Conservation (phyloP, 768 basidiomycete species). For the Neoboletus subvelutipes region DNA sequence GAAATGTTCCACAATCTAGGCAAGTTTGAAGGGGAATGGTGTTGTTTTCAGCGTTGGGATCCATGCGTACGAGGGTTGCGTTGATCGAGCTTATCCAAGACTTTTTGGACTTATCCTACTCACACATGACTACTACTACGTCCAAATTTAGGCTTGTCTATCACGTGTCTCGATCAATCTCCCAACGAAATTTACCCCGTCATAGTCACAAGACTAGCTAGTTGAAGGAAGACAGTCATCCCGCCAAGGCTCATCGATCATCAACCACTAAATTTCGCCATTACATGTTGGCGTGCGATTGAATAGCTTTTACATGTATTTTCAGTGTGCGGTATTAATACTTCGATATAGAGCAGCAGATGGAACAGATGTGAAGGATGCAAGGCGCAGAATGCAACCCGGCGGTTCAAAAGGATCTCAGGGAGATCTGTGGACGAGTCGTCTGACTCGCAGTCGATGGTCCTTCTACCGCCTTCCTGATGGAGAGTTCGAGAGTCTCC, state of each 20-base stretch:
- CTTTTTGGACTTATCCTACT: too few relatives aligned
- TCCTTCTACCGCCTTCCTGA: constrained; percentile 71
- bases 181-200: too few relatives aligned
- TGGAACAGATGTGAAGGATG: neutral
- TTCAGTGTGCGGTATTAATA: neutral
- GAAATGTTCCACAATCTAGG: too few relatives aligned
- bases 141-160: too few relatives aligned
- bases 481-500: constrained; percentile 70
- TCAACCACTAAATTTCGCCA: neutral
- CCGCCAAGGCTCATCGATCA: neutral
- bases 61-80: too few relatives aligned
- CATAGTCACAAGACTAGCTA: too few relatives aligned
- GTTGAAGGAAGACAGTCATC: neutral
- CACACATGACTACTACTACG: too few relatives aligned
- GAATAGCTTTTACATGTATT: neutral
- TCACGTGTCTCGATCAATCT: too few relatives aligned
- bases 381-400: neutral
- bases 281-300: neutral
- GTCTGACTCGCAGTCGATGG: constrained; percentile 35
- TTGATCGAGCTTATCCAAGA: too few relatives aligned
- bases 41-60: too few relatives aligned
- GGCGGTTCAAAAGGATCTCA: constrained; percentile 58
- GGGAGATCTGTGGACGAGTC: constrained; percentile 74
- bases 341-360: constrained; percentile 2
- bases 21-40: too few relatives aligned